A percentile compares a stretch with the other conserved stretches of the same genome.
phyloP scores from a whole-genome alignment of 1,139 yeast genomes.

The Lodderomyces margitis region DNA sequence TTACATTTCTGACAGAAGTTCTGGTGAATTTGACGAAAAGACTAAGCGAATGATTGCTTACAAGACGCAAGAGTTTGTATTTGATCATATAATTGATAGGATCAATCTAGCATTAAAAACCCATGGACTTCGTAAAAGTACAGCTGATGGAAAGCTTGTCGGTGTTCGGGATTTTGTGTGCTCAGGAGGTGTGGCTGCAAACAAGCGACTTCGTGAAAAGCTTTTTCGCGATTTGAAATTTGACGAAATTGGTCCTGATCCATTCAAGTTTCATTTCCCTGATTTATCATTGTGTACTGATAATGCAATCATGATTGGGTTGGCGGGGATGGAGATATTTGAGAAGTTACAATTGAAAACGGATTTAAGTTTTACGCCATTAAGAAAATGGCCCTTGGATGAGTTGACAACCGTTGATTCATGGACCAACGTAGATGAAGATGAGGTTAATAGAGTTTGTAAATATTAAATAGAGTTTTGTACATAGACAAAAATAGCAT shows the following conservation, averaged over 20 bases:
- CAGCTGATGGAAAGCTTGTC: slow-evolving; percentile 34
- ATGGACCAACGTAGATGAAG: slow-evolving; percentile 36
- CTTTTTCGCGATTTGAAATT: slow-evolving; percentile 36
- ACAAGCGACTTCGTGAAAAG: slow-evolving; percentile 52
- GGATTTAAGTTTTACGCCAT: slow-evolving; percentile 53
- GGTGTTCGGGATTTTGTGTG: slow-evolving; percentile 63
- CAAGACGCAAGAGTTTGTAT: slow-evolving; percentile 62
- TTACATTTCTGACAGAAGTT: slow-evolving; percentile 4
- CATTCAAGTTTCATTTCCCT: slow-evolving; percentile 56
- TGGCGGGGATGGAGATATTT: slow-evolving; percentile 88
- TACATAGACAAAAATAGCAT: neutral
- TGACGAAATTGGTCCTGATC: slow-evolving; percentile 9
- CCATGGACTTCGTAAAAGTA: slow-evolving; percentile 25
- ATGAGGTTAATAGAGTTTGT: slow-evolving; percentile 15
- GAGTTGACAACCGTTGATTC: slow-evolving; percentile 48
- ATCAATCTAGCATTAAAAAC: slow-evolving; percentile 50
- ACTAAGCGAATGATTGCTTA: slow-evolving; percentile 50
- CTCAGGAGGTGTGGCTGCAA: slow-evolving; percentile 95
- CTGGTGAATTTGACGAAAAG: slow-evolving; percentile 18
- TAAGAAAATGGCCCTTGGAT: slow-evolving; percentile 73
- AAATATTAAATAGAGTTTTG: slow-evolving; percentile 11
- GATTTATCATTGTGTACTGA: slow-evolving; percentile 79
- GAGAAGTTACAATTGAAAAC: slow-evolving; percentile 53
- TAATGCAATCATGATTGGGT: slow-evolving; percentile 95
- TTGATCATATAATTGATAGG: slow-evolving; percentile 69